Percentiles rank a stretch among this genome's conserved stretches.
Evolutionary conservation across 1,139 yeast species (phyloP).

Genomic region (Taphrina wiesneri): DNA sequence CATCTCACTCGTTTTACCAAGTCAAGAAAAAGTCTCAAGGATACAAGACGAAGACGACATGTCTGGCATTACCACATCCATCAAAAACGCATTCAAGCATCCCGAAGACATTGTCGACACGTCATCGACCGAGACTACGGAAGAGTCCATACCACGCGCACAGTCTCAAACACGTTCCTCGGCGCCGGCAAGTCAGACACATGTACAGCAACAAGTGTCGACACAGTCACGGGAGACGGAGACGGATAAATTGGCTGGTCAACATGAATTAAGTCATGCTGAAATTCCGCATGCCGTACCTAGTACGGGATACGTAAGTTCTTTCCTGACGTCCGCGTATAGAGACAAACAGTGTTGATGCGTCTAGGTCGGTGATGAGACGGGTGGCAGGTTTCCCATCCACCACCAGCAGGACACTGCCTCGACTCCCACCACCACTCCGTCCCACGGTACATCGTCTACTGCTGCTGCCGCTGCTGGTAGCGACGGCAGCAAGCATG

Average conservation of each 20-base stretch:
- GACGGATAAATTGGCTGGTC: background rate
- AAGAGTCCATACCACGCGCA: background rate
- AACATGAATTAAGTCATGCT: background rate
- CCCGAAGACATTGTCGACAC: constrained; percentile 5
- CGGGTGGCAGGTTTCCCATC: background rate
- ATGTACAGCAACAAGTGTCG: too few relatives aligned
- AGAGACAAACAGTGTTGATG: too few relatives aligned
- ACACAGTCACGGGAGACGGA: too few relatives aligned
- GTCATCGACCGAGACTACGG: background rate
- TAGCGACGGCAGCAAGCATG: background rate
- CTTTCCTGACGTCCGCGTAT: background rate
- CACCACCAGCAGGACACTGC: background rate
- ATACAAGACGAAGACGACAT: background rate
- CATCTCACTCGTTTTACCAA: too few relatives aligned
- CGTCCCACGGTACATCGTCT: background rate
- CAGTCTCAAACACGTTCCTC: background rate
- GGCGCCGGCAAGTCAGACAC: background rate
- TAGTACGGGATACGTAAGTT: constrained; percentile 8
- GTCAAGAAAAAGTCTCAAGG: too few relatives aligned
- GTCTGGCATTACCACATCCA: constrained; percentile 5
- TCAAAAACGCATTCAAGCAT: constrained; percentile 10
- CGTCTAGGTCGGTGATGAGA: constrained; percentile 3
- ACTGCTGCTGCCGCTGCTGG: background rate
- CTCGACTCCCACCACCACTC: background rate
- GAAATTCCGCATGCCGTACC: background rate